Base-by-base conservation (phyloP, 176 grass and related monocot species). In the Aegilops sharonensis region DNA sequence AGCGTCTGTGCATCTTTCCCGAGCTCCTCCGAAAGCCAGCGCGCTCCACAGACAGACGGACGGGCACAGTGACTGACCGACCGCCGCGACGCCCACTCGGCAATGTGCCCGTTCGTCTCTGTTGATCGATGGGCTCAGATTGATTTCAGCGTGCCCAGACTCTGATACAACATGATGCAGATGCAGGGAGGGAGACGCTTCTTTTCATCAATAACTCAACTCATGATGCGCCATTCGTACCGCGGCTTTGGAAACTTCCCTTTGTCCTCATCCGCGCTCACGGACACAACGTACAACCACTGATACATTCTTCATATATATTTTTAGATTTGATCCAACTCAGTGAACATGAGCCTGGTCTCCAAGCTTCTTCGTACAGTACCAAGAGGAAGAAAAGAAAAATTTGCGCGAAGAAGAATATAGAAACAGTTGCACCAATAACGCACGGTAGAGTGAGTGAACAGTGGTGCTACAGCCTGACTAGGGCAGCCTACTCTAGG, bases 131-230 rank as follows among this genome's bases (percentile, higher is more conserved):
- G 14, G 48, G 12, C 34, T 9, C 50, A 15, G 74, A 2, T 77
- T 69, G 88, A 80, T 89, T 83, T 72, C 80, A 67, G 84, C 80
- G 74, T 83, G 89, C 85, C 66, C 80, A 59, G 25, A 48, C 79
- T 24, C 72, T 62, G 72, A 77, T 86, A 31, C 65, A 11, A 8
- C 47, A 48, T 48, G 0, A 45, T 12, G 43, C 47, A 50, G 13
- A 25, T 34, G 8, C 37, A 25, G 25, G 25, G 25, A 21, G 30
- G 18, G 14, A 42, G 35, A 32, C 21, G 2, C 17, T 10, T 25
- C 77, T 85, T 85, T 85, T 64, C 68, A 68, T 24, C 7, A 14
- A 9, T 1, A 11, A 30, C 42, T 74, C 9, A 5, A 31, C 25
- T 30, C 72, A 50, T 48, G 42, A 75, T 75, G 40, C 39, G 43